Base-by-base conservation (phyloP, 148 eudicot species). In the Nepenthes mirabilis region DNA sequence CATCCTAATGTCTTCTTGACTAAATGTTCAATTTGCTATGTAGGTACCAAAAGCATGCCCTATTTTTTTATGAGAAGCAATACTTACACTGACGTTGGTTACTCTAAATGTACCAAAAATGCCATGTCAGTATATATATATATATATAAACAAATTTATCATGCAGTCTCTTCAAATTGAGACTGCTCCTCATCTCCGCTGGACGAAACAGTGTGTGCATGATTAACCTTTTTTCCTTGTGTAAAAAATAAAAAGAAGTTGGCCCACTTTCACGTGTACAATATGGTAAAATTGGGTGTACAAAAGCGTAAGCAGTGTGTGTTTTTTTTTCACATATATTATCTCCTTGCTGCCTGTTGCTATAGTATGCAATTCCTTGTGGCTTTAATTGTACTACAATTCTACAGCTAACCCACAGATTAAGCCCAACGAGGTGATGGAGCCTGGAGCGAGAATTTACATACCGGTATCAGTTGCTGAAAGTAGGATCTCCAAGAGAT, bases 391-490 rank as follows among this genome's bases (percentile, higher is more conserved):
- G 23, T 62, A 68, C 72, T 67, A 72, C 75, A 77, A 52, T 64
- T 70, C 37, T 58, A 68, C 78, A 80, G 80, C 72, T 74, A 68
- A 70, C 70, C 47, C 83, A 68, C 96, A 91, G 97, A 80, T 91
- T 66, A 88, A 73, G 73, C 93, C 79, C 60, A 75, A 74, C 43
- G 96, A 91, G 66, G 81, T 82, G 64, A 85, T 91, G 97, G 75
- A 81, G 86, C 71, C 66, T 2, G 96, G 96, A 55, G 70, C 79
- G 37, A 76, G 78, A 70, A 56, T 88, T 67, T 65, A 72, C 62
- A 75, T 83, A 43, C 97, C 96, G n/a, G 84, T 91, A 59, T 83
- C 96, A 33, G 77, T 88, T 61, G 86, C 82, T 57, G 96, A 85
- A 82, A 70, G 80, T 70, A 85, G 78, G 75, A 82, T 91, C 63